Conservation (phyloP, 257 asterid genomes). For the Rauvolfia tetraphylla region DNA sequence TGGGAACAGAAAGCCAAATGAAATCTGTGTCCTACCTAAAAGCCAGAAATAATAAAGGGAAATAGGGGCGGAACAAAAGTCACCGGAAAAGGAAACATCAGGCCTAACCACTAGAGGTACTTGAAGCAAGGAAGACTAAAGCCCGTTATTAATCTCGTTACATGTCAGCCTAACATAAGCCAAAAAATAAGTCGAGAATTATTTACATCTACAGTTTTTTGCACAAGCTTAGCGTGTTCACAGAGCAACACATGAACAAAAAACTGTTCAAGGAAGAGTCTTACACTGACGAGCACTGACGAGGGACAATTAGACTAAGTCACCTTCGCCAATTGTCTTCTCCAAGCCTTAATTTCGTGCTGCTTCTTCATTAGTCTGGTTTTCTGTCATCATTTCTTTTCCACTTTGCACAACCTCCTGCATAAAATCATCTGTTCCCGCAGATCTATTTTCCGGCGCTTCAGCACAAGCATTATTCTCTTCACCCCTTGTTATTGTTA, state of each 20-base stretch:
- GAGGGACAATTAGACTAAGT: constrained; percentile 26
- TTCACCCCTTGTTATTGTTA: neutral
- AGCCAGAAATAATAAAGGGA: neutral
- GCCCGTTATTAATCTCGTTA: constrained; percentile 2
- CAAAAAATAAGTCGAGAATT: neutral
- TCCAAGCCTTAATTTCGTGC: constrained; percentile 12
- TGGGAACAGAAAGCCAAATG: neutral
- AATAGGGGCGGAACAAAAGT: neutral
- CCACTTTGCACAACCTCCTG: constrained; percentile 15
- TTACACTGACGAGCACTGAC: constrained; percentile 28
- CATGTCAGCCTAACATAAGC: constrained; percentile 2
- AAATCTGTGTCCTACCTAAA: neutral
- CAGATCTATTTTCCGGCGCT: constrained; percentile 2
- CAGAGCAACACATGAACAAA: neutral
- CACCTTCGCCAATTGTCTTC: constrained; percentile 38
- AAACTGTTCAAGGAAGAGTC: constrained; percentile 21
- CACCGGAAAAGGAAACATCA: no score
- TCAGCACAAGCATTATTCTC: constrained; percentile 1
- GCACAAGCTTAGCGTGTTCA: constrained; percentile 1
- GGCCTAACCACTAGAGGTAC: neutral
- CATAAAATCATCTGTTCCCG: constrained; percentile 16
- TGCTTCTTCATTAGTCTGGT: constrained; percentile 14
- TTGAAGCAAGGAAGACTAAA: neutral
- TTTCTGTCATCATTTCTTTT: constrained; percentile 11
- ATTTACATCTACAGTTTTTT: constrained; percentile 12